Evolutionary conservation across 2,329 filamentous ascomycete genomes (phyloP).

Genomic region (Hypoxylon sp.): DNA sequence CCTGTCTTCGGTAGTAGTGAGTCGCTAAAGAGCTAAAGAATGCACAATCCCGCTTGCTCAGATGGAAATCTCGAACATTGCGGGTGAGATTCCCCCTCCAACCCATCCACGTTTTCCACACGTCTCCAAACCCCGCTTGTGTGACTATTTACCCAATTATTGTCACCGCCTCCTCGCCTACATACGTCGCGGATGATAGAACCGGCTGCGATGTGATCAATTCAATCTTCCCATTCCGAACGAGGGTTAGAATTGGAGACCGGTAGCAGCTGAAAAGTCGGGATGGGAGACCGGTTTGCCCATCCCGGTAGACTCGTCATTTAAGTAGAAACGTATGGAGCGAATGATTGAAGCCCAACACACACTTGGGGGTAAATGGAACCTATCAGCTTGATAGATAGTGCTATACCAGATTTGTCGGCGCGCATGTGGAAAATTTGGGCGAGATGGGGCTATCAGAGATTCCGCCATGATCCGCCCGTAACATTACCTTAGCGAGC

Average conservation of each 20-base stretch:
- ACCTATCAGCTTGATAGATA: slow-evolving; percentile 27
- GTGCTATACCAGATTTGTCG: slow-evolving; percentile 23
- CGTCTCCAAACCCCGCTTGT: slow-evolving; percentile 19
- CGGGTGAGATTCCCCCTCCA: slow-evolving; percentile 11
- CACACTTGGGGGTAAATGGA: slow-evolving; percentile 13
- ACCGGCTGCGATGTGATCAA: slow-evolving; percentile 21
- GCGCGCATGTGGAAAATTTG: slow-evolving; percentile 13
- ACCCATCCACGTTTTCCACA: not conserved
- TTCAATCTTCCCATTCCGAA: slow-evolving; percentile 36
- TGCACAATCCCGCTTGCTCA: slow-evolving; percentile 36
- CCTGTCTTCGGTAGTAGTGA: slow-evolving; percentile 39
- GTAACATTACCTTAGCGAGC: slow-evolving; percentile 19
- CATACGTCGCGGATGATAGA: slow-evolving; percentile 6
- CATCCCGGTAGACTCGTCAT: slow-evolving; percentile 29
- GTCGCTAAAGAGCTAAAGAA: slow-evolving; percentile 24
- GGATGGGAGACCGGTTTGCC: slow-evolving; percentile 30
- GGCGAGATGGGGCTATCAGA: slow-evolving; percentile 25
- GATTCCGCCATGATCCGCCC: slow-evolving; percentile 18
- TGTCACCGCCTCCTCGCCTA: slow-evolving; percentile 12
- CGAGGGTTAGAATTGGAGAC: slow-evolving; percentile 20
- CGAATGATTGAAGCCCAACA: slow-evolving; percentile 19
- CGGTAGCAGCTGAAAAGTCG: slow-evolving; percentile 38
- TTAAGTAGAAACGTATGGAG: slow-evolving; percentile 6
- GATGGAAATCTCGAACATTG: slow-evolving; percentile 9
- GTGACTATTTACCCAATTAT: slow-evolving; percentile 27